phyloP scores from a whole-genome alignment of 2,329 filamentous ascomycete species.

The Huntiella decipiens region DNA sequence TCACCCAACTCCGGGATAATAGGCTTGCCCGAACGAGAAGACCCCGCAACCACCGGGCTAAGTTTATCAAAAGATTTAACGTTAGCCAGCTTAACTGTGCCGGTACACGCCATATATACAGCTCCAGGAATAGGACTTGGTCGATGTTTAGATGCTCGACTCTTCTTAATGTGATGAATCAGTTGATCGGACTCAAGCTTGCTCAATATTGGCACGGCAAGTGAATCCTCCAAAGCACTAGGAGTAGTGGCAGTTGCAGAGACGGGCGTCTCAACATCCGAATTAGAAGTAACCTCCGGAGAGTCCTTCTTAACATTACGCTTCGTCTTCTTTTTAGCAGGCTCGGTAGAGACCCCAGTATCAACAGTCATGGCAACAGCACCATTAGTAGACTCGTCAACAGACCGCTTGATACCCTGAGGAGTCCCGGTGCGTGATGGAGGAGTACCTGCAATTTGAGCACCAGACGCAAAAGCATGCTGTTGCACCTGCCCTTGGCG shows the following conservation, averaged over 20 bases:
- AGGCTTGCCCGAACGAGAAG: slow-evolving; percentile 21
- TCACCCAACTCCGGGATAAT: slow-evolving; percentile 22
- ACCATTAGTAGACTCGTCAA: slow-evolving; percentile 13
- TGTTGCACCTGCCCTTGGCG: slow-evolving; percentile 12
- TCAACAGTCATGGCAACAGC: slow-evolving; percentile 6
- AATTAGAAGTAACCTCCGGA: background rate
- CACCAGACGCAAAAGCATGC: background rate
- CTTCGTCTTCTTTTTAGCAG: slow-evolving; percentile 22
- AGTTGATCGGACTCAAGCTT: slow-evolving; percentile 17
- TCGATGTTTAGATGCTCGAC: slow-evolving; percentile 20
- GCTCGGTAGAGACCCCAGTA: slow-evolving; percentile 13
- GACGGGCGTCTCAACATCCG: background rate
- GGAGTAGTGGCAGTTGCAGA: background rate
- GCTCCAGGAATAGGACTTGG: slow-evolving; percentile 23
- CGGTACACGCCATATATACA: slow-evolving; percentile 21
- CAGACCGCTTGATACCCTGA: slow-evolving; percentile 13
- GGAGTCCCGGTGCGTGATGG: slow-evolving; percentile 13
- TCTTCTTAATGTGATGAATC: slow-evolving; percentile 21
- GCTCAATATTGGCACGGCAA: slow-evolving; percentile 12
- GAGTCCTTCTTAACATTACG: slow-evolving; percentile 17
- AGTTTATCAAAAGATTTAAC: slow-evolving; percentile 28
- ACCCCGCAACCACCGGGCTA: slow-evolving; percentile 23
- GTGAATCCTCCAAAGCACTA: slow-evolving; percentile 18
- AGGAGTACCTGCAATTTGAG: slow-evolving; percentile 12
- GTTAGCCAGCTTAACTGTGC: slow-evolving; percentile 22